Evolutionary conservation across 805 yeast species (phyloP), one percentile per base, ranked within the genome.

Genomic region (Hermanozyma aechmeae): DNA sequence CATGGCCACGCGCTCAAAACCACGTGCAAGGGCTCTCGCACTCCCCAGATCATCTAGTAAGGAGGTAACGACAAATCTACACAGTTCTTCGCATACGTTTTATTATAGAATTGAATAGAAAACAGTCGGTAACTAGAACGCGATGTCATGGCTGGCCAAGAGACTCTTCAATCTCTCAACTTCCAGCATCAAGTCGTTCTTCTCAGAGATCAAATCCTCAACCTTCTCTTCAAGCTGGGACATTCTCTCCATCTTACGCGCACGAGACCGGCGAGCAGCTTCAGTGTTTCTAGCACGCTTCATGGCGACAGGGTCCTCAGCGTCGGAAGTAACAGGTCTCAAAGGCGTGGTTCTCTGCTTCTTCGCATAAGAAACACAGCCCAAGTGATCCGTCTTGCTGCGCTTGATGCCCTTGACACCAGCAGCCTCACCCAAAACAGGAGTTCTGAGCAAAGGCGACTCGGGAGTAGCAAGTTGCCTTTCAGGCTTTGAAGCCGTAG

Each of bases 251-350:
- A 81, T 76, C 58, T 87, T 85, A 54, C 95, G 76, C 15, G 96
- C 96, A 48, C 96, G 70, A 16, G 95, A 85, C 50, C 96, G 74
- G 56, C 96, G 76, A 6, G 96, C 96, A 42, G 97, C 96, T 52
- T 86, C 95, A n/a, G 89, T 89, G 70, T 92, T 89, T 58, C 89
- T 78, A 6, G 97, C 97, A 53, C 97, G 78, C 64, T 89, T 89
- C 46, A 81, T 54, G 26, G 84, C 73, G 33, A 69, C 71, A n/a
- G 79, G 73, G 53, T 86, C 95, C 27, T 52, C 58, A 25, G 68
- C 71, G 18, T 72, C 66, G 25, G 63, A 37, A 26, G 71, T 70
- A 32, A 86, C 68, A 7, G 94, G 94, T 42, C 68, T 62, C 54
- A 85, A 66, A 6, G 94, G 93, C 34, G 63, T 58, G 16, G 71